Conservation (phyloP, 805 yeast species). For the Candida incommunis region DNA sequence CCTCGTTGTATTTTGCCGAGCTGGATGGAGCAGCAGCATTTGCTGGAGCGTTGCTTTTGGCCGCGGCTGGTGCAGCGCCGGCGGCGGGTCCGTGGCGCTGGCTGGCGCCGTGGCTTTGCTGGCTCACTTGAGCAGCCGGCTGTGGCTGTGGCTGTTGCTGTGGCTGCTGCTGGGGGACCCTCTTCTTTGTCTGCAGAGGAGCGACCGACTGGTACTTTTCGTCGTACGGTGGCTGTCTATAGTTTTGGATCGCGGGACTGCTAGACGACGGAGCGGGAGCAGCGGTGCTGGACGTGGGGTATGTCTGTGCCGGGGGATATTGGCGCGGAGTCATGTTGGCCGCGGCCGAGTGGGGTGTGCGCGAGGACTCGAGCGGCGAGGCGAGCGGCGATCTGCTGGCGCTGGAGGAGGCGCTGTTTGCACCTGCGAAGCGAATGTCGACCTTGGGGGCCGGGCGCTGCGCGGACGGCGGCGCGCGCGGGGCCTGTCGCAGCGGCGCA, state of each 20-base stretch:
- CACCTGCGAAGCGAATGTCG: neutral
- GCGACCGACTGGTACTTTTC: neutral
- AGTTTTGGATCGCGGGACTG: neutral
- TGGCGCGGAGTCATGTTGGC: slow-evolving; percentile 1
- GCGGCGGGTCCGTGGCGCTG: neutral
- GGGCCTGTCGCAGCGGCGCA: slow-evolving; percentile 15
- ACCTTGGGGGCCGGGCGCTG: slow-evolving; percentile 4
- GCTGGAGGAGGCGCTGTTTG: neutral
- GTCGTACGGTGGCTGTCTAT: neutral
- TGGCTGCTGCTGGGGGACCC: too few species aligned
- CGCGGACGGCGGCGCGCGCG: slow-evolving; percentile 7
- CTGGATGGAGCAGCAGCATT: neutral
- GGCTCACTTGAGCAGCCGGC: neutral
- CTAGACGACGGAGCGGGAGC: neutral
- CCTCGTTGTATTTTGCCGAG: slow-evolving; percentile 27
- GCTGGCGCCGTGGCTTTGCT: neutral
- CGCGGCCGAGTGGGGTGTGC: neutral
- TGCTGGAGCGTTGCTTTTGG: neutral
- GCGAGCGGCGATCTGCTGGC: neutral
- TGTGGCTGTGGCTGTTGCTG: too few species aligned
- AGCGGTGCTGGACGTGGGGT: neutral
- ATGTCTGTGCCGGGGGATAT: neutral
- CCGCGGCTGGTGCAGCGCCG: neutral
- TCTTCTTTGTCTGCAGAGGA: neutral
- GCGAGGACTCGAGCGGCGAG: slow-evolving; percentile 2